A percentile compares a stretch with the other conserved stretches of the same genome.
phyloP scores from a whole-genome alignment of 2,329 filamentous ascomycete genomes.

The Didymella keratinophila region DNA sequence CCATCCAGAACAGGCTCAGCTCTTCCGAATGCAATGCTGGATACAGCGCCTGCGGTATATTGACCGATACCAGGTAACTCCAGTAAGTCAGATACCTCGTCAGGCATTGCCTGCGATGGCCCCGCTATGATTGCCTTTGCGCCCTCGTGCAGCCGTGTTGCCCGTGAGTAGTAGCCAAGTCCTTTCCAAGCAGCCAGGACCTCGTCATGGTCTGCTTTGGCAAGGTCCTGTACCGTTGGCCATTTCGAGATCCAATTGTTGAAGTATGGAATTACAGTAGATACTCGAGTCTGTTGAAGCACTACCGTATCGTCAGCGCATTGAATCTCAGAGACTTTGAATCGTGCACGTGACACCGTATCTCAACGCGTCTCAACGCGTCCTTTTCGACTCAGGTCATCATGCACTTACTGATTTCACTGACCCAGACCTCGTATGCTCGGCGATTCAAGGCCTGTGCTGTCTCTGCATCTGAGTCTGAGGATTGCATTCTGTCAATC shows the following conservation, averaged over 20 bases:
- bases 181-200: slow-evolving; percentile 68
- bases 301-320: slow-evolving; percentile 41
- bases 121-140: slow-evolving; percentile 58
- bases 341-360: slow-evolving; percentile 29
- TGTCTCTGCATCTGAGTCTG: slow-evolving; percentile 43
- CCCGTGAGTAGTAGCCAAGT: slow-evolving; percentile 71
- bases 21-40: slow-evolving; percentile 68
- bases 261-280: slow-evolving; percentile 70
- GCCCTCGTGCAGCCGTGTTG: slow-evolving; percentile 66
- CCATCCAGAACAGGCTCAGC: slow-evolving; percentile 69
- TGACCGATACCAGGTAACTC: slow-evolving; percentile 67
- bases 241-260: slow-evolving; percentile 67
- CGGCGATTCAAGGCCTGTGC: slow-evolving; percentile 57
- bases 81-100: slow-evolving; percentile 54
- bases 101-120: slow-evolving; percentile 52
- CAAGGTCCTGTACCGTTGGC: slow-evolving; percentile 66
- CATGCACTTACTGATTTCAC: slow-evolving; percentile 65
- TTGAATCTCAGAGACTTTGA: not conserved
- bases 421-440: slow-evolving; percentile 72
- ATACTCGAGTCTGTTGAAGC: slow-evolving; percentile 71
- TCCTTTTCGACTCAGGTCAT: not conserved
- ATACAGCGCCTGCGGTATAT: slow-evolving; percentile 70
- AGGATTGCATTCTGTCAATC: slow-evolving; percentile 56
- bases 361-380: slow-evolving; percentile 14
- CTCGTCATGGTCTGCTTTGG: slow-evolving; percentile 62